A percentile compares a stretch with the other conserved stretches of the same genome.
Conservation (phyloP, 768 basidiomycete genomes). For the Phanerochaete sordida region DNA sequence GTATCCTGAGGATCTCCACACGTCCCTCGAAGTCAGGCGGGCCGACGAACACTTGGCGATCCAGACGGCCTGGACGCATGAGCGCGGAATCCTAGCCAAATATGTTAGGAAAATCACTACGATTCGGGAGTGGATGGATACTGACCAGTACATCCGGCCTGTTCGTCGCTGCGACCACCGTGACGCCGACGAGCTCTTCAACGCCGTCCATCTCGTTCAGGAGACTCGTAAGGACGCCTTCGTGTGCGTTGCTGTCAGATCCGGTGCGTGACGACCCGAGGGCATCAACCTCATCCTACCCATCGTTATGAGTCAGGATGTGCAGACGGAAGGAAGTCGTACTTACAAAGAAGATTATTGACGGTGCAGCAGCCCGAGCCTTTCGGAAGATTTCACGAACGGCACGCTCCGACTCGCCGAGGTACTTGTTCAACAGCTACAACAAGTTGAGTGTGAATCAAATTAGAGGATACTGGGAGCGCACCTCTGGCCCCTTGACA, state of each 20-base stretch:
- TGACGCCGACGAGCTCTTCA: constrained; percentile 92
- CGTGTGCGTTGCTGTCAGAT: constrained; percentile 57
- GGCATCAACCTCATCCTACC: constrained; percentile 95
- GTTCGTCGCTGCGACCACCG: constrained; percentile 94
- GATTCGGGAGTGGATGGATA: constrained; percentile 16
- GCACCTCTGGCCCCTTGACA: constrained; percentile 94
- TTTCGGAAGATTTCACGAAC: constrained; percentile 95
- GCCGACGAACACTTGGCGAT: constrained; percentile 91
- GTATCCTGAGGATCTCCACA: constrained; percentile 81
- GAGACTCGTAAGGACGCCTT: constrained; percentile 89
- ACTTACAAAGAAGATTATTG: constrained; percentile 94
- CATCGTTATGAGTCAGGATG: background rate
- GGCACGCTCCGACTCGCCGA: constrained; percentile 94
- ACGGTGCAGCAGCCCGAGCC: constrained; percentile 90
- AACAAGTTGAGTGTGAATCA: background rate
- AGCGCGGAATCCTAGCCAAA: constrained; percentile 93
- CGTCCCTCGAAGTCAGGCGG: constrained; percentile 81
- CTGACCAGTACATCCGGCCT: constrained; percentile 87
- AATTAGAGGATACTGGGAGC: constrained; percentile 13
- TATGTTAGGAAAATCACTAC: no score
- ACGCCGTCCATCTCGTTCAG: constrained; percentile 99
- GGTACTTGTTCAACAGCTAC: constrained; percentile 94
- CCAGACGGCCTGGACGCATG: constrained; percentile 92
- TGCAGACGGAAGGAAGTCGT: background rate
- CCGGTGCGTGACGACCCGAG: constrained; percentile 73